Conservation (phyloP, 2,329 filamentous ascomycete genomes). For the Coniella lustricola region DNA sequence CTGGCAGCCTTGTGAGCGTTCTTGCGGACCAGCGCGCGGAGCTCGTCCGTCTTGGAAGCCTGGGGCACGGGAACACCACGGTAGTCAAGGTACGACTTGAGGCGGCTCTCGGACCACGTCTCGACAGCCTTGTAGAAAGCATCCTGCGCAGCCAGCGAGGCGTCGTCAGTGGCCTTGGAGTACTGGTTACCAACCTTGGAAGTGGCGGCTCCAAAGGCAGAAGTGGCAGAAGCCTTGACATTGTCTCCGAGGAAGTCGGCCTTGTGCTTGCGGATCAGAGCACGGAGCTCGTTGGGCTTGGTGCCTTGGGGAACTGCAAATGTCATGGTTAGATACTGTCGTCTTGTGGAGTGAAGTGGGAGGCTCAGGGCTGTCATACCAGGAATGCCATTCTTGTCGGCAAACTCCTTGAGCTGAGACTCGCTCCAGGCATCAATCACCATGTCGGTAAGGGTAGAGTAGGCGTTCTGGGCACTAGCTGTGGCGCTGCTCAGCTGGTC, state of each 20-base stretch:
- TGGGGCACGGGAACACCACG: slow-evolving; percentile 72
- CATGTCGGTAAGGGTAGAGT: slow-evolving; percentile 70
- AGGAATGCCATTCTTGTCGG: slow-evolving; percentile 77
- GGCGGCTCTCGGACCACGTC: slow-evolving; percentile 66
- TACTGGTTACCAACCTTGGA: slow-evolving; percentile 70
- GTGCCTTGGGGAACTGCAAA: slow-evolving; percentile 79
- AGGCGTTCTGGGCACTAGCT: slow-evolving; percentile 60
- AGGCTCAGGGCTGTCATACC: too few species aligned
- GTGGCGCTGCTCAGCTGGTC: slow-evolving; percentile 53
- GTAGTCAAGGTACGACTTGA: slow-evolving; percentile 72
- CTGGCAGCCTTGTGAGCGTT: slow-evolving; percentile 62
- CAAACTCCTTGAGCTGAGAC: slow-evolving; percentile 81
- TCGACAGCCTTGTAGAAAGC: slow-evolving; percentile 57
- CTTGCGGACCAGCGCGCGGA: slow-evolving; percentile 67
- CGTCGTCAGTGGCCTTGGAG: slow-evolving; percentile 67
- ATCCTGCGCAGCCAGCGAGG: slow-evolving; percentile 53
- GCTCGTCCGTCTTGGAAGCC: slow-evolving; percentile 61
- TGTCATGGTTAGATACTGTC: slow-evolving; percentile 8
- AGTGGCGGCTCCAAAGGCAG: slow-evolving; percentile 64
- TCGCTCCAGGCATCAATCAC: slow-evolving; percentile 89
- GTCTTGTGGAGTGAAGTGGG: too few species aligned
- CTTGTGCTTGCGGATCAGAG: slow-evolving; percentile 82
- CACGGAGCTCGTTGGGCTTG: slow-evolving; percentile 80
- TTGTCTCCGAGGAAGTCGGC: slow-evolving; percentile 64
- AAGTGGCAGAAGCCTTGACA: slow-evolving; percentile 47